Conservation (phyloP, 192 early-diverging fungal genomes). For the Thoreauomyces humboldtii region DNA sequence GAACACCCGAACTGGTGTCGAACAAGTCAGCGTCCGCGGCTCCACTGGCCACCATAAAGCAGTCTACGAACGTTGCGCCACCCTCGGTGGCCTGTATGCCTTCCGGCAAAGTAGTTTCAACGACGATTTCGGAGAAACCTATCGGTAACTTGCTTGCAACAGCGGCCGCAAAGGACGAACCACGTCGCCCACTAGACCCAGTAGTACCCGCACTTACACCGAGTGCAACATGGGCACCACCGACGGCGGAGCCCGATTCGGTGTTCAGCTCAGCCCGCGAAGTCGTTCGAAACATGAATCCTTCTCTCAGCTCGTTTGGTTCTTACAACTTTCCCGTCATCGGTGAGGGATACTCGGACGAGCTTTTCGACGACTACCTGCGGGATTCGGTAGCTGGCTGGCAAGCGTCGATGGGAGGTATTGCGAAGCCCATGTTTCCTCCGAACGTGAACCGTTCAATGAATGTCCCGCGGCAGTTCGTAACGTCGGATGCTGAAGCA, state of each 20-base stretch:
- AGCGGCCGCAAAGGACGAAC: not conserved
- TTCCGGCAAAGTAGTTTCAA: no score
- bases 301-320: not conserved
- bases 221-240: not conserved
- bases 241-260: not conserved
- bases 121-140: no score
- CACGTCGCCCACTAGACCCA: not conserved
- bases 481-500: no score
- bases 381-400: constrained; percentile 13
- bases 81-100: not conserved
- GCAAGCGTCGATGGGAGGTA: constrained; percentile 17
- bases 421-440: no score
- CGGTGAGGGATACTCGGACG: constrained; percentile 4
- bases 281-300: not conserved
- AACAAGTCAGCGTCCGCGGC: not conserved
- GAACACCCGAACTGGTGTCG: not conserved
- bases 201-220: not conserved
- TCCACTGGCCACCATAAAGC: not conserved
- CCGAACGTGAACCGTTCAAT: no score
- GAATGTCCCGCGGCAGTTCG: no score
- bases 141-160: no score
- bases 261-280: not conserved
- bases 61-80: not conserved
- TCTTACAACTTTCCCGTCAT: not conserved
- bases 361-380: constrained; percentile 16